Conservation (phyloP, 1,284 basidiomycete species). For the Tilletia setariae region DNA sequence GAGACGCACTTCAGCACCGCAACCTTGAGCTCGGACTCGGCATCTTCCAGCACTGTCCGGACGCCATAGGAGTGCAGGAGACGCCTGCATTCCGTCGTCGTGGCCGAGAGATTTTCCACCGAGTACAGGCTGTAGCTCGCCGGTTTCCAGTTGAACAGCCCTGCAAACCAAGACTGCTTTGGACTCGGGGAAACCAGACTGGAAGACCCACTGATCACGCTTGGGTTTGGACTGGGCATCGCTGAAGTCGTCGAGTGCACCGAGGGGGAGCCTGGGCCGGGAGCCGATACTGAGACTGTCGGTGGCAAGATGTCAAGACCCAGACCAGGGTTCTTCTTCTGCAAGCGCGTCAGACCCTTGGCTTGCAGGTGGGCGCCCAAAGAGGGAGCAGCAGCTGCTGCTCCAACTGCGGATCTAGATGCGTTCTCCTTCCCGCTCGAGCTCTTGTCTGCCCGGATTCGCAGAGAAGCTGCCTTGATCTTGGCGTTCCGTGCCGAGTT, state of each 20-base stretch:
- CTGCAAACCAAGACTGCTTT: slow-evolving; percentile 80
- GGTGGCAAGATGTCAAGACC: slow-evolving; percentile 34
- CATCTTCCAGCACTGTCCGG: slow-evolving; percentile 65
- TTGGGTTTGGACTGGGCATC: slow-evolving; percentile 28
- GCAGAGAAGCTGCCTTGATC: slow-evolving; percentile 8
- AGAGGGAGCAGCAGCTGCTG: not conserved
- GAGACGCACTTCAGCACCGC: slow-evolving; percentile 40
- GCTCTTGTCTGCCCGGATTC: not conserved
- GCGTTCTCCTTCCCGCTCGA: slow-evolving; percentile 15
- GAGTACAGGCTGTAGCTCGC: slow-evolving; percentile 59
- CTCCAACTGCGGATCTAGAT: not conserved
- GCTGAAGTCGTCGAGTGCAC: not conserved
- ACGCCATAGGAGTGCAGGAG: slow-evolving; percentile 70
- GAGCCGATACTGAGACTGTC: slow-evolving; percentile 5
- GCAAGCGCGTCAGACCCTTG: slow-evolving; percentile 26
- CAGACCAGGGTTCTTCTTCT: slow-evolving; percentile 41
- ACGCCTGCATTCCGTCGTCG: slow-evolving; percentile 65
- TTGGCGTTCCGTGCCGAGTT: not conserved
- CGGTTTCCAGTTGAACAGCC: slow-evolving; percentile 81
- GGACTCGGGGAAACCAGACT: slow-evolving; percentile 18
- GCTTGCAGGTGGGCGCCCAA: slow-evolving; percentile 5
- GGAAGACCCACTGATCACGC: slow-evolving; percentile 20
- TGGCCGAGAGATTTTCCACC: slow-evolving; percentile 62
- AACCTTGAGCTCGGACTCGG: slow-evolving; percentile 29
- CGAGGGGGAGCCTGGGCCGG: not conserved